Evolutionary conservation across 208 protist species (phyloP).

Genomic region (Leishmania lainsoni): DNA sequence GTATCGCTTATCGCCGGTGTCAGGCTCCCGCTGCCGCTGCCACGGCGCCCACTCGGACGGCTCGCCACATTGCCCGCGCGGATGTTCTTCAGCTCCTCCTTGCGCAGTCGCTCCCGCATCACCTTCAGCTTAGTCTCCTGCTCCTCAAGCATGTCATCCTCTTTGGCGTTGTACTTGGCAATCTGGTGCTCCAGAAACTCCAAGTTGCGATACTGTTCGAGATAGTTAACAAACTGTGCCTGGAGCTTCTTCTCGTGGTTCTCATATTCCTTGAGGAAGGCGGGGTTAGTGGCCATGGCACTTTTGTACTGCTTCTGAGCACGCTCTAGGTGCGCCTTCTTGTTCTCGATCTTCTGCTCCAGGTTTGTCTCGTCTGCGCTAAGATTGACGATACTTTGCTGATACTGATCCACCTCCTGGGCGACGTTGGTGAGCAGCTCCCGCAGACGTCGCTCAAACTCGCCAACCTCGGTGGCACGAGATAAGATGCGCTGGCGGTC

Average conservation of each 20-base stretch:
- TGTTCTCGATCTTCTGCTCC: conserved; percentile 96
- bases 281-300: conserved; percentile 90
- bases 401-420: conserved; percentile 85
- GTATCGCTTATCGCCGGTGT: conserved; percentile 29
- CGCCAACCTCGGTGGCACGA: conserved; percentile 84
- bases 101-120: conserved; percentile 88
- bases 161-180: conserved; percentile 85
- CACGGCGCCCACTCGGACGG: conserved; percentile 22
- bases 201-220: conserved; percentile 94
- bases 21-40: conserved; percentile 3
- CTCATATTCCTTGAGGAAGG: conserved; percentile 95
- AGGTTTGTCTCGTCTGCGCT: conserved; percentile 91
- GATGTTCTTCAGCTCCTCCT: conserved; percentile 87
- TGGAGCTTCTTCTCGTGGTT: conserved; percentile 92
- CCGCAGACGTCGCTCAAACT: conserved; percentile 91
- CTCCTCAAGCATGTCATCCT: conserved; percentile 86
- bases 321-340: conserved; percentile 92
- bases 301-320: conserved; percentile 91
- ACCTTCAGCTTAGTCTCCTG: conserved; percentile 87
- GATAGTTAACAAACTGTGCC: conserved; percentile 91
- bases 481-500: conserved; percentile 86
- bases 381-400: conserved; percentile 86
- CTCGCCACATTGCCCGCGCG: conserved; percentile 42
- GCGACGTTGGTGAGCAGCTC: conserved; percentile 71
- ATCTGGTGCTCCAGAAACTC: conserved; percentile 94